Conservation (phyloP, 257 asterid species). For the Penstemon barbatus region DNA sequence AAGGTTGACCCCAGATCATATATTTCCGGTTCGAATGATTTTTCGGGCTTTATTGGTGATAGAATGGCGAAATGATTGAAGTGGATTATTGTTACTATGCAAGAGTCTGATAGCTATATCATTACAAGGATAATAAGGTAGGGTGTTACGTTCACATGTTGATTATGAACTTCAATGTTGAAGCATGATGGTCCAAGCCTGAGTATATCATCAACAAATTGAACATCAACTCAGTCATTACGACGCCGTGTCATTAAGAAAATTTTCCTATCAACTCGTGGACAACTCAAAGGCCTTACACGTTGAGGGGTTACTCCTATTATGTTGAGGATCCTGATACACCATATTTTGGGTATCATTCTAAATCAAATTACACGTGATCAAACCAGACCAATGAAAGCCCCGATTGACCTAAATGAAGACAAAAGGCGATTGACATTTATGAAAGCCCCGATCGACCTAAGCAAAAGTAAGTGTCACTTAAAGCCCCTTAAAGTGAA, state of each 20-base stretch:
- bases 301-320: slow-evolving; percentile 81
- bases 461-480: no score
- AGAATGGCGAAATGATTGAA: slow-evolving; percentile 96
- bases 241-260: slow-evolving; percentile 91
- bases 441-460: no score
- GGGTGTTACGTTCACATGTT: slow-evolving; percentile 83
- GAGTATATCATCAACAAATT: slow-evolving; percentile 84
- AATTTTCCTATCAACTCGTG: slow-evolving; percentile 77
- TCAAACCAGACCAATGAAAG: no score
- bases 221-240: slow-evolving; percentile 86
- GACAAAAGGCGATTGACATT: no score
- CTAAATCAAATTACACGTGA: no score
- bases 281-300: slow-evolving; percentile 89
- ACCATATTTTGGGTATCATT: no score
- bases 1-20: slow-evolving; percentile 69
- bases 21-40: slow-evolving; percentile 78
- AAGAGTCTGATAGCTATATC: slow-evolving; percentile 73
- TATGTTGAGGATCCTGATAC: slow-evolving; percentile 51
- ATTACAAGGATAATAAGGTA: slow-evolving; percentile 66
- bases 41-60: slow-evolving; percentile 91
- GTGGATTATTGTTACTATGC: slow-evolving; percentile 63
- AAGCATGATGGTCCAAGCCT: slow-evolving; percentile 98
- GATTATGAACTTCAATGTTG: slow-evolving; percentile 74
- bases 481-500: no score
- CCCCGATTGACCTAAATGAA: no score